These are phyloP conservation scores for Puccinia hordei DNA, from an alignment of 1,284 basidiomycete genomes.

Conservation along the genomic window DNA sequence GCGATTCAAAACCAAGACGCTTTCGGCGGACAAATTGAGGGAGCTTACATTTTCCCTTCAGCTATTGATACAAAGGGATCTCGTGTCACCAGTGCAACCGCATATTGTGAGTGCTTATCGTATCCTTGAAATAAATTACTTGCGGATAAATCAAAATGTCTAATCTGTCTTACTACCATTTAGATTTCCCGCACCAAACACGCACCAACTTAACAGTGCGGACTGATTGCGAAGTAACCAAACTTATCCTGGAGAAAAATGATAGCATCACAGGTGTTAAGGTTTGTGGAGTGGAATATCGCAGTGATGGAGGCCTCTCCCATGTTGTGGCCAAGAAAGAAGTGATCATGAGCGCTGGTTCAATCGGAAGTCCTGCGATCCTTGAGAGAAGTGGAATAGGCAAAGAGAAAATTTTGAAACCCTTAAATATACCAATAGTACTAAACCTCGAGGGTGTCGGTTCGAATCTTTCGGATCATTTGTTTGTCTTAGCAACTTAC, in stretches of 20 bases:
- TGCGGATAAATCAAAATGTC: no score
- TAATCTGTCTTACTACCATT: not conserved
- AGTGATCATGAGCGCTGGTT: slow-evolving; percentile 55
- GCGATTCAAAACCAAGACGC: not conserved
- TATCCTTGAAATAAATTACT: no score
- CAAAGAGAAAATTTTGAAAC: slow-evolving; percentile 49
- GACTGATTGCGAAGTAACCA: slow-evolving; percentile 14
- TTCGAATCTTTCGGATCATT: slow-evolving; percentile 53
- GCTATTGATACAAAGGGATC: slow-evolving; percentile 22
- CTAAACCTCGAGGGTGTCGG: slow-evolving; percentile 53
- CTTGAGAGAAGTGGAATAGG: slow-evolving; percentile 57
- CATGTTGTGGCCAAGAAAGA: slow-evolving; percentile 52
- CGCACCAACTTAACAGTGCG: slow-evolving; percentile 29
- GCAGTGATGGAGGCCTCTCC: not conserved
- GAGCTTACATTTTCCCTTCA: slow-evolving; percentile 45
- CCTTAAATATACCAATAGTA: slow-evolving; percentile 49
- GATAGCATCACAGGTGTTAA: not conserved
- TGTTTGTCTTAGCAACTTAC: slow-evolving; percentile 13
- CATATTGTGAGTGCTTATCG: slow-evolving; percentile 38
- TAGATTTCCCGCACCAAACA: slow-evolving; percentile 32
- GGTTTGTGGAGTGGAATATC: slow-evolving; percentile 32
- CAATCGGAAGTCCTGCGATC: slow-evolving; percentile 56
- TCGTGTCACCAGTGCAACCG: slow-evolving; percentile 44
- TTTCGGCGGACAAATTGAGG: slow-evolving; percentile 20
- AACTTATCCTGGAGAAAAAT: slow-evolving; percentile 20